phyloP scores from a whole-genome alignment of 208 protist genomes.

The Acanthamoeba sp. region DNA sequence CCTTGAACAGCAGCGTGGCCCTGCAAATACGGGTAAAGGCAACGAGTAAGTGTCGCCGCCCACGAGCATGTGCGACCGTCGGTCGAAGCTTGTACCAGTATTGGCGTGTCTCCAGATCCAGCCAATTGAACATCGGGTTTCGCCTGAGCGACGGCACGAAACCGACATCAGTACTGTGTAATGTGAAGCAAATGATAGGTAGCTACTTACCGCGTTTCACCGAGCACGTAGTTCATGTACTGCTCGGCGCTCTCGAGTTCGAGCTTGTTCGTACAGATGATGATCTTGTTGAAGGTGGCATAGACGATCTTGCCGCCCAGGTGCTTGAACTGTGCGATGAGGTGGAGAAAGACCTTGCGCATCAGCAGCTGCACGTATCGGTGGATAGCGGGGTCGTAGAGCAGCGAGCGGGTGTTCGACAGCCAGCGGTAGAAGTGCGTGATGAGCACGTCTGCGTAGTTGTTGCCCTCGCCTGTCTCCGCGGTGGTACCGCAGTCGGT shows the following conservation, averaged over 20 bases:
- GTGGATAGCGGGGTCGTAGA: slow-evolving; percentile 88
- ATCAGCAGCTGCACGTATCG: slow-evolving; percentile 84
- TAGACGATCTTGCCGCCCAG: slow-evolving; percentile 85
- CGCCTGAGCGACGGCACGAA: background rate
- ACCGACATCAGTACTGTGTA: background rate
- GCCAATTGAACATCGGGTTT: slow-evolving; percentile 52
- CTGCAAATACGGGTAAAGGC: background rate
- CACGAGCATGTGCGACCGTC: background rate
- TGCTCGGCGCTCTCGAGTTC: slow-evolving; percentile 79
- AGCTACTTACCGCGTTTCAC: slow-evolving; percentile 71
- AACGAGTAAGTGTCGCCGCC: background rate
- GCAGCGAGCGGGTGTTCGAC: slow-evolving; percentile 76
- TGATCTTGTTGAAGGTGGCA: slow-evolving; percentile 86
- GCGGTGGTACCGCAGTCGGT: background rate
- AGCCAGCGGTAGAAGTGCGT: slow-evolving; percentile 89
- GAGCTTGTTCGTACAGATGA: slow-evolving; percentile 85
- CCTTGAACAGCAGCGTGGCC: slow-evolving; percentile 82
- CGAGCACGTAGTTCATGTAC: slow-evolving; percentile 84
- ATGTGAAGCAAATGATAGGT: too few relatives aligned
- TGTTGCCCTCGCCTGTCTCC: background rate
- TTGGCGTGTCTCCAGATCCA: slow-evolving; percentile 71
- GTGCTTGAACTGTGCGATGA: slow-evolving; percentile 84
- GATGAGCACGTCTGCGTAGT: slow-evolving; percentile 79
- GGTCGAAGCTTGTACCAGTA: slow-evolving; percentile 72
- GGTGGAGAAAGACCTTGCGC: slow-evolving; percentile 86